These are phyloP conservation scores for Metschnikowia cerradonensis DNA, from an alignment of 805 yeast genomes.

Conservation along the genomic window DNA sequence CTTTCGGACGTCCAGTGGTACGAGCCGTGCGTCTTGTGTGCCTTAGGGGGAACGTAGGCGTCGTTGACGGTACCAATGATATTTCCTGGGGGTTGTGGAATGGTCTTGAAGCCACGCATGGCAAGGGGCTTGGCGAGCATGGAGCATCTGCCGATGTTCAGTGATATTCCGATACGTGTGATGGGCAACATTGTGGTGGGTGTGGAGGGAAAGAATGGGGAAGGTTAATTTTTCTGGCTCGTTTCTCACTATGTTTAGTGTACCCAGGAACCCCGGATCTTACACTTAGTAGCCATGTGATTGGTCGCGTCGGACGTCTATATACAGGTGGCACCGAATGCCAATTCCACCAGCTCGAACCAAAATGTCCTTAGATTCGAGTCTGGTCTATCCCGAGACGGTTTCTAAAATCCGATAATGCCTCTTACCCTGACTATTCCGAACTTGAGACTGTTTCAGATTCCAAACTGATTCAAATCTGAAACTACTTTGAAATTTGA, in stretches of 20 bases:
- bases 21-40: conserved; percentile 59
- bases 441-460: no score
- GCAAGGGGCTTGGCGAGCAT: conserved; percentile 21
- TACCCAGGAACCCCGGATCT: conserved; percentile 18
- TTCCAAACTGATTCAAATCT: no score
- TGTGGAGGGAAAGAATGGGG: neutral
- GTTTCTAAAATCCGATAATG: no score
- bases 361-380: no score
- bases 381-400: no score
- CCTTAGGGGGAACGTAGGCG: conserved; percentile 58
- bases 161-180: conserved; percentile 28
- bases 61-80: conserved; percentile 72
- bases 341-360: no score
- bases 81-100: conserved; percentile 69
- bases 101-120: conserved; percentile 39
- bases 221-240: conserved; percentile 5
- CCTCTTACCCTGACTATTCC: no score
- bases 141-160: conserved; percentile 17
- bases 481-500: no score
- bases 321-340: neutral
- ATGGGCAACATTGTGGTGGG: conserved; percentile 19
- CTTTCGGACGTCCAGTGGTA: conserved; percentile 74
- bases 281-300: conserved; percentile 15
- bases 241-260: conserved; percentile 1
- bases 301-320: conserved; percentile 11